phyloP scores from a whole-genome alignment of 2,329 filamentous ascomycete species.

The Exserohilum turcica region DNA sequence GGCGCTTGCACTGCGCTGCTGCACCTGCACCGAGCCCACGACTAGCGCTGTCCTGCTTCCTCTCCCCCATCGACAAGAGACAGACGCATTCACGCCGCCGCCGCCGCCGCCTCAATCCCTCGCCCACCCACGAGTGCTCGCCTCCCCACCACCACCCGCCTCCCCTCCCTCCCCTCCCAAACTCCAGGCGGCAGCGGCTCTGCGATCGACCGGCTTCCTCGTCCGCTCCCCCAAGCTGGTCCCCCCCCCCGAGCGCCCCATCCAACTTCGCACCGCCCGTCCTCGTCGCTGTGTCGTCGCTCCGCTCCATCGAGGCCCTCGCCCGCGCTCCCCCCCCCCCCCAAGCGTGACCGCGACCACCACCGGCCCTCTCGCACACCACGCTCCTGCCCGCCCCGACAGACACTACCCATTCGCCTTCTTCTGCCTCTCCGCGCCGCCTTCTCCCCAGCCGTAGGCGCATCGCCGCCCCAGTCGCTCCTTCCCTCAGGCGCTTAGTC shows the following conservation, averaged over 20 bases:
- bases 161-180: no score
- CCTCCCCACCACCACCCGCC: constrained; percentile 22
- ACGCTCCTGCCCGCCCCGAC: constrained; percentile 5
- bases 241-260: constrained; percentile 17
- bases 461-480: constrained; percentile 47
- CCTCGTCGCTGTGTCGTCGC: neutral
- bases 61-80: constrained; percentile 32
- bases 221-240: constrained; percentile 29
- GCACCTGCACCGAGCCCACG: constrained; percentile 4
- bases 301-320: neutral
- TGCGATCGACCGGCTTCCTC: constrained; percentile 33
- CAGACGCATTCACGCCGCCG: constrained; percentile 29
- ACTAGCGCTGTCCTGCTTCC: constrained; percentile 18
- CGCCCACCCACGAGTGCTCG: constrained; percentile 14
- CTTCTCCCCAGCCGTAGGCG: constrained; percentile 32
- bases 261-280: neutral
- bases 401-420: constrained; percentile 20
- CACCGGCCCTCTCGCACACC: constrained; percentile 6
- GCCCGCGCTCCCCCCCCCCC: no score
- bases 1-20: constrained; percentile 15
- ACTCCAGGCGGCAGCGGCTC: constrained; percentile 31
- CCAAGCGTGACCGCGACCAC: constrained; percentile 4
- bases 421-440: constrained; percentile 29
- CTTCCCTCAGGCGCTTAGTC: constrained; percentile 48
- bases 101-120: constrained; percentile 22